Evolutionary conservation across 495 filamentous ascomycete genomes (phyloP).

Genomic region (Aspergillus sclerotioniger): DNA sequence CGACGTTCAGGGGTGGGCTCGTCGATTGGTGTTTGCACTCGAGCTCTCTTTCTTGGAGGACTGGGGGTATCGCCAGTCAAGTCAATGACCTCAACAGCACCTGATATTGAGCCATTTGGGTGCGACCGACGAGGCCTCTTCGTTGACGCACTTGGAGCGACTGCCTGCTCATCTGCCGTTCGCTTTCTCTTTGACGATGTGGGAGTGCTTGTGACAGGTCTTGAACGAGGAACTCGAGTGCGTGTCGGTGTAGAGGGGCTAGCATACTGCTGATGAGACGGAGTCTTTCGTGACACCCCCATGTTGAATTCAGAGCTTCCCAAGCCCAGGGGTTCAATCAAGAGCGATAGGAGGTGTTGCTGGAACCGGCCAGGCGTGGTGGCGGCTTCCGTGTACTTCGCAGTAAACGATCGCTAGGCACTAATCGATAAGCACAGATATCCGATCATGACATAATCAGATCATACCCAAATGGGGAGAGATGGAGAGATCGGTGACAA

Average conservation of each 20-base stretch:
- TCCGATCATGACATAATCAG: background rate
- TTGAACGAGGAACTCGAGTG: background rate
- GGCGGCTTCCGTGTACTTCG: background rate
- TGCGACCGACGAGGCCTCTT: background rate
- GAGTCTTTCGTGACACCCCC: background rate
- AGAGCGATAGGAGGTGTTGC: background rate
- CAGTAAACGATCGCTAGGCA: background rate
- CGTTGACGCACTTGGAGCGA: background rate
- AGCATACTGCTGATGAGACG: background rate
- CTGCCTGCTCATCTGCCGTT: background rate
- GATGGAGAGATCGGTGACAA: no score
- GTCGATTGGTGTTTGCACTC: conserved; percentile 16
- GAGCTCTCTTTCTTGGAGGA: conserved; percentile 21
- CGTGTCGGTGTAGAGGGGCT: background rate
- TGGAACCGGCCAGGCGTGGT: background rate
- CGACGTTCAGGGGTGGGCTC: conserved; percentile 34
- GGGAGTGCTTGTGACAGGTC: background rate
- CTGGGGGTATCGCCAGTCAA: conserved; percentile 16
- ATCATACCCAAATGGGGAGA: background rate
- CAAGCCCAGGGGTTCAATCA: background rate
- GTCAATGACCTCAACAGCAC: conserved; percentile 14
- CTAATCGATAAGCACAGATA: background rate
- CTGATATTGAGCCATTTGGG: background rate
- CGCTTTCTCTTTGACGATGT: conserved; percentile 21
- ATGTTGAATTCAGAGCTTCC: background rate